These are phyloP conservation scores for Verticillium dahliae DNA, from an alignment of 2,329 filamentous ascomycete genomes.

Conservation along the genomic window DNA sequence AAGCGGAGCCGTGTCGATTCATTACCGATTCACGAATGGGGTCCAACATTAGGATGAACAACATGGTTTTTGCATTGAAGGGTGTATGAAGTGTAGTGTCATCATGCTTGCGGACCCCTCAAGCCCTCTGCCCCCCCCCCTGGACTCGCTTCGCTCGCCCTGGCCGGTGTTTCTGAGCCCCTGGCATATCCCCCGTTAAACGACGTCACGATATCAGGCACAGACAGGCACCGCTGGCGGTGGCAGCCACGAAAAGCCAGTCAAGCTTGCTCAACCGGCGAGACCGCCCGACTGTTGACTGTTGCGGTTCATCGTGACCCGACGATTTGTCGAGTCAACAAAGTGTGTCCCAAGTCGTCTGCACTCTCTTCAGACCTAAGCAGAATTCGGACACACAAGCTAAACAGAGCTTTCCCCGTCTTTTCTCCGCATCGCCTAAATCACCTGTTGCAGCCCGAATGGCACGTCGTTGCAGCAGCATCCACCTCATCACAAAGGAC, in stretches of 20 bases:
- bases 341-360: neutral
- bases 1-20: neutral
- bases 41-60: neutral
- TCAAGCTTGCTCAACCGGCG: neutral
- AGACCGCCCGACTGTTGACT: neutral
- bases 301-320: neutral
- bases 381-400: neutral
- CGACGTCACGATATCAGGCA: neutral
- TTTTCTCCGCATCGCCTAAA: neutral
- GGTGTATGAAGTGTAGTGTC: neutral
- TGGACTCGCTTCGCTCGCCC: neutral
- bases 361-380: neutral
- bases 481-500: too few species aligned
- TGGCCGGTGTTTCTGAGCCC: neutral
- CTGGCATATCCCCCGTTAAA: neutral
- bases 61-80: neutral
- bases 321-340: neutral
- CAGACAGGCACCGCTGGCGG: neutral
- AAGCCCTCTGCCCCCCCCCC: neutral
- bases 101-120: neutral
- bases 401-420: neutral
- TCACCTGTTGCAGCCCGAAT: neutral
- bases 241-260: neutral
- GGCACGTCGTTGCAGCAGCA: neutral
- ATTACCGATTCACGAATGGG: neutral